Evolutionary conservation across 352 stramenopile genomes (phyloP).

Genomic region (Pythium volutum): DNA sequence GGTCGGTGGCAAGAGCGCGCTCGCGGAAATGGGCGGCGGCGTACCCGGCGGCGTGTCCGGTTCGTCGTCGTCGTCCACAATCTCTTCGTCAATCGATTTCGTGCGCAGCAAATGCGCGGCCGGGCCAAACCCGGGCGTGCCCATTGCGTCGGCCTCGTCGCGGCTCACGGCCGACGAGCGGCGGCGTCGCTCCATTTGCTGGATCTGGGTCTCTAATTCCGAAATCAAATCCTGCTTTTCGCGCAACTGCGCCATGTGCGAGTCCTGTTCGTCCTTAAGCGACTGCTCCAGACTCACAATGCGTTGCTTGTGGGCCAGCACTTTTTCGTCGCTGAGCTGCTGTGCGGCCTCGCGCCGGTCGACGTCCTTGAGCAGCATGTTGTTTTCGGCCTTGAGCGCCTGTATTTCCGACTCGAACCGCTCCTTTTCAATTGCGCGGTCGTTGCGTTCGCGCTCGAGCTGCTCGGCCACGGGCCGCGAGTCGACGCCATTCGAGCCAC

Average conservation of each 20-base stretch:
- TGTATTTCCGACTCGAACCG: slow-evolving; percentile 46
- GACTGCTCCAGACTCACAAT: slow-evolving; percentile 54
- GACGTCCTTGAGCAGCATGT: slow-evolving; percentile 68
- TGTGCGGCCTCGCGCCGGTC: slow-evolving; percentile 64
- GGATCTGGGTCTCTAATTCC: slow-evolving; percentile 58
- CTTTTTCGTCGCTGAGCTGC: slow-evolving; percentile 64
- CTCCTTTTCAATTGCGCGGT: slow-evolving; percentile 45
- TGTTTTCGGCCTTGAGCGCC: slow-evolving; percentile 67
- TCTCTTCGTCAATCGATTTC: slow-evolving; percentile 24
- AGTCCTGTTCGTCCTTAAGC: slow-evolving; percentile 63
- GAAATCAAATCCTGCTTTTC: slow-evolving; percentile 74
- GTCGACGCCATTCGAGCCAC: slow-evolving; percentile 10
- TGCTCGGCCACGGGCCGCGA: slow-evolving; percentile 17
- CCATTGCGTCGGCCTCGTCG: slow-evolving; percentile 39
- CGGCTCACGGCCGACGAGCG: slow-evolving; percentile 45
- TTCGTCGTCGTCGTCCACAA: slow-evolving; percentile 31
- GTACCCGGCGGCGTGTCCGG: slow-evolving; percentile 73
- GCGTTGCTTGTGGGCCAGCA: slow-evolving; percentile 56
- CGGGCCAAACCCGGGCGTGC: slow-evolving; percentile 42
- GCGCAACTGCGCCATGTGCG: slow-evolving; percentile 53
- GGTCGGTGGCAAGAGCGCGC: slow-evolving; percentile 40
- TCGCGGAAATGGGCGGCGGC: slow-evolving; percentile 63
- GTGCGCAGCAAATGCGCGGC: slow-evolving; percentile 35
- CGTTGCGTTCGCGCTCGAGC: slow-evolving; percentile 38
- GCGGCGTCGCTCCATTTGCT: slow-evolving; percentile 53